Base-by-base conservation (phyloP, 257 asterid genomes). In the Lycium ferocissimum region DNA sequence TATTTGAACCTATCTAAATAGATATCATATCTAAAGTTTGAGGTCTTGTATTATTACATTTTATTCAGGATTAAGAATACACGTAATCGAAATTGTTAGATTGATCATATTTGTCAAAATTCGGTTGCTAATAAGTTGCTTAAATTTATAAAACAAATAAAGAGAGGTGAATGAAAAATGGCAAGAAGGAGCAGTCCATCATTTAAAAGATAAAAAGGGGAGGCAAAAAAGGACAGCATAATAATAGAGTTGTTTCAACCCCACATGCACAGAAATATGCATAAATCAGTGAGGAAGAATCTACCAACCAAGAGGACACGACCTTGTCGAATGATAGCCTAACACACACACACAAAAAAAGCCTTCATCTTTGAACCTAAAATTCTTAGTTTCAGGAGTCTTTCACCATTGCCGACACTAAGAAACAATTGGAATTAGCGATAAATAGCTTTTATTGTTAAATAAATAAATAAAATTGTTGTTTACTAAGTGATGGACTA, bases 291-390 rank as follows among this genome's bases (percentile, higher is more conserved):
- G 4, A 20, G 40, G 80, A 51, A 45, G 40, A 45, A 73, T 73
- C n/a, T 73, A 73, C 22, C 59, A 73, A 3, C 59, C 38, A 73
- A 45, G 17, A 43, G 57, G 57, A 43, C 37, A 43, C 1, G 33
- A 26, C 2, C 57, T 9, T 43, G 80, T 72, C 15, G 80, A 72
- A 72, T 72, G 57, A 18, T 72, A 43, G 80, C 57, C 80, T 43
- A 72, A 45, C 43, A 72, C 18, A 71, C 37, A 26, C 33, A 15
- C 79, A 40, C 17, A 40, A 70, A 12, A 54, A 18, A 40, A 9
- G 54, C 26, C 33, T 26, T 26, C 33, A 26, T 26, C 33, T 26
- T 26, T 26, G 33, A 26, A 26, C 33, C 33, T 26, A 40, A 40
- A 40, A 40, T 40, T 40, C 45, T 40, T 40, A 40, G 6, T 40